These are phyloP conservation scores for Verbascum thapsus DNA, from an alignment of 257 asterid species.

Conservation along the genomic window DNA sequence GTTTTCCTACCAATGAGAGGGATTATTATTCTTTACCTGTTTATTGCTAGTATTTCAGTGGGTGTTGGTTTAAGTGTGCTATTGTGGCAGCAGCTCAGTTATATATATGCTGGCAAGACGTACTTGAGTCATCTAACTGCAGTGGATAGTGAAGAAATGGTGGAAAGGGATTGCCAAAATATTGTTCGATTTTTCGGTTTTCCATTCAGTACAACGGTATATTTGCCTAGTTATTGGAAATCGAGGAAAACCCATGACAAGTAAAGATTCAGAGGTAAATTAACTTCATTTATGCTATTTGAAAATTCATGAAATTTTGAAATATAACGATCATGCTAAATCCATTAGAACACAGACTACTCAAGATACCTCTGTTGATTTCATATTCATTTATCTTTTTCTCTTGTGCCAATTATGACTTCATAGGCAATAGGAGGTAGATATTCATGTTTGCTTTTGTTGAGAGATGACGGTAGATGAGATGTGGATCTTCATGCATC, in stretches of 20 bases:
- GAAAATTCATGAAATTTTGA: conserved; percentile 13
- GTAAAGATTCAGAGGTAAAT: conserved; percentile 51
- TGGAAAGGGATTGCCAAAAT: conserved; percentile 70
- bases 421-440: conserved; percentile 19
- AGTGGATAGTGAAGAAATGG: conserved; percentile 45
- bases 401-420: not conserved
- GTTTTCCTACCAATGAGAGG: conserved; percentile 73
- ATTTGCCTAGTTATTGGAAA: conserved; percentile 68
- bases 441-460: not conserved
- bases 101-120: conserved; percentile 80
- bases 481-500: not conserved
- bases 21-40: conserved; percentile 71
- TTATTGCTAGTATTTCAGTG: conserved; percentile 72
- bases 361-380: conserved; percentile 4
- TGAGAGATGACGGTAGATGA: conserved; percentile 6
- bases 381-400: not conserved
- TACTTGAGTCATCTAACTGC: conserved; percentile 72
- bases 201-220: conserved; percentile 43
- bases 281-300: conserved; percentile 10
- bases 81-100: conserved; percentile 89
- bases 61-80: conserved; percentile 74
- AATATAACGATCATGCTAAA: conserved; percentile 5
- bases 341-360: not conserved
- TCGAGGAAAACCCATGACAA: conserved; percentile 71
- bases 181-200: conserved; percentile 66